Base-by-base conservation (phyloP, 2,329 filamentous ascomycete genomes). In the Dothistroma pini region DNA sequence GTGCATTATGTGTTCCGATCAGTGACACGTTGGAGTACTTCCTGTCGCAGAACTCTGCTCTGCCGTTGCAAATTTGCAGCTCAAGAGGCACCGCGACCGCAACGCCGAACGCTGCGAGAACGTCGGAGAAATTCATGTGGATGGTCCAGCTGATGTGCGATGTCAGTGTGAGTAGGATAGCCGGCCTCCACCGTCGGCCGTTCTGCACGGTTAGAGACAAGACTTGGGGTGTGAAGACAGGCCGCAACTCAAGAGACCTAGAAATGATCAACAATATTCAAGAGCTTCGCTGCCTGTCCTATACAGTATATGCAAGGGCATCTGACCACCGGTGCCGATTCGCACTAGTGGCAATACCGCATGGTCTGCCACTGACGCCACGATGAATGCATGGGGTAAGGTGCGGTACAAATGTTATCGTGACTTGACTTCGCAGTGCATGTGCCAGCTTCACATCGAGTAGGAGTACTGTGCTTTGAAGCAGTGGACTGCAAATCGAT, bases 1-100 rank as follows among this genome's bases (percentile, higher is more conserved):
- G 81, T 10, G 83, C 83, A 75, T 89, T 83, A 75, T 89, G 88
- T 8, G 87, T 80, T 22, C 86, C 87, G 21, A 86, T 75, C 60
- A 83, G 81, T 22, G 82, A 82, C 56, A 88, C 73, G 41, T 86
- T 79, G 63, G 84, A 84, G 75, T 87, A 88, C 41, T 71, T 75
- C 38, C 82, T 81, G 55, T 72, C 70, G 74, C 86, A 88, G 61
- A 84, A 82, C 34, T 79, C 79, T 2, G 79, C 67, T 55, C 80
- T 76, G 62, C 84, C 84, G 68, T 88, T 88, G 76, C 86, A 89
- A 50, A 60, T 35, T 56, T 66, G 63, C 32, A 60, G 55, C 11
- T 21, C 31, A 21, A 53, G 31, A 12, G 29, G 29, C 51, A 19
- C 7, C 6, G 51, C 51, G n/a, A 53, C 31, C 12, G 31, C 11